Conservation (phyloP, 176 grass and related monocot species). For the Triticum timopheevii region DNA sequence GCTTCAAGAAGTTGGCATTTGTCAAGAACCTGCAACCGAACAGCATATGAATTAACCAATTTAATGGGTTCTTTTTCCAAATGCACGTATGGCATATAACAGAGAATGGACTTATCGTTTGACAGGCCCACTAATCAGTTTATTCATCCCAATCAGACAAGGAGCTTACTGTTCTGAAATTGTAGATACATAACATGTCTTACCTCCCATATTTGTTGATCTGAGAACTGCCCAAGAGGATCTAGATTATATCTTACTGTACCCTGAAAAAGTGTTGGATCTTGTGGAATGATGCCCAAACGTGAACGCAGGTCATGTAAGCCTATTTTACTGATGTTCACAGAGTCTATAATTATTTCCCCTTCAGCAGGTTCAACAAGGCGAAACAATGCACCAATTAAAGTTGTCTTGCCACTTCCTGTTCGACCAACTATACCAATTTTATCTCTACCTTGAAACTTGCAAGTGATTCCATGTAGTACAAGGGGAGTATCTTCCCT, state of each 20-base stretch:
- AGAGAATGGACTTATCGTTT: neutral
- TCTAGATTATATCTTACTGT: slow-evolving; percentile 89
- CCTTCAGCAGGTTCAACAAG: slow-evolving; percentile 92
- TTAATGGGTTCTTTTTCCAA: slow-evolving; percentile 7
- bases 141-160: neutral
- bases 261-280: slow-evolving; percentile 89
- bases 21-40: slow-evolving; percentile 57
- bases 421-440: slow-evolving; percentile 93
- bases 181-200: neutral
- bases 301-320: slow-evolving; percentile 88
- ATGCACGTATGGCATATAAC: slow-evolving; percentile 9
- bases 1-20: slow-evolving; percentile 91
- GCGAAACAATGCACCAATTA: slow-evolving; percentile 85
- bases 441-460: slow-evolving; percentile 75
- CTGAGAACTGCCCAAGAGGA: slow-evolving; percentile 58
- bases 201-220: slow-evolving; percentile 93
- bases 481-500: slow-evolving; percentile 71
- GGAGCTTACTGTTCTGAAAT: neutral
- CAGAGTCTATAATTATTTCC: slow-evolving; percentile 61
- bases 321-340: slow-evolving; percentile 70
- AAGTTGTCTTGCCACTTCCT: slow-evolving; percentile 93
- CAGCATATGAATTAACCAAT: neutral
- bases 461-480: slow-evolving; percentile 77
- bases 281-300: slow-evolving; percentile 95
- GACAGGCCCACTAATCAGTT: neutral